phyloP scores from a whole-genome alignment of 805 yeast species.

The Cyberlindnera subsufficiens region DNA sequence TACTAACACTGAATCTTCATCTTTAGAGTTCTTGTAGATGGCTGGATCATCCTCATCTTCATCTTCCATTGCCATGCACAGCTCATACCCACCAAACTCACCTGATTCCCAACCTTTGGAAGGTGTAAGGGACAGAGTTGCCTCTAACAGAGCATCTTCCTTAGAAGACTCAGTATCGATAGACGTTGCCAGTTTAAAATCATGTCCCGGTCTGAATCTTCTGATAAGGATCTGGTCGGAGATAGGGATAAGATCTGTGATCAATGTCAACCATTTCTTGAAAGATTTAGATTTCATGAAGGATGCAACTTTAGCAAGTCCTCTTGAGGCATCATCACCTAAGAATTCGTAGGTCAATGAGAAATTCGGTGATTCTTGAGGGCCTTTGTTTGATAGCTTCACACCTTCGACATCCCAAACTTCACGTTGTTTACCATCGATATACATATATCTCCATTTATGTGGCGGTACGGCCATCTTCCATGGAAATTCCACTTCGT shows the following conservation, averaged over 20 bases:
- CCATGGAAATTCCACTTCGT: conserved; percentile 72
- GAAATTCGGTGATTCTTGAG: conserved; percentile 56
- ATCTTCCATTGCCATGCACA: conserved; percentile 64
- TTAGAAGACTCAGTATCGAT: conserved; percentile 23
- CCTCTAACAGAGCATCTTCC: conserved; percentile 54
- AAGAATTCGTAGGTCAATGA: conserved; percentile 22
- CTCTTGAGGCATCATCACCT: conserved; percentile 27
- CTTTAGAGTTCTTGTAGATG: conserved; percentile 57
- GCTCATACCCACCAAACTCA: conserved; percentile 92
- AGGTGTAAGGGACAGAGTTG: conserved; percentile 79
- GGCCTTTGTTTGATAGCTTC: conserved; percentile 28
- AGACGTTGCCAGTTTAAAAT: conserved; percentile 83
- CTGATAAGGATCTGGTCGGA: conserved; percentile 69
- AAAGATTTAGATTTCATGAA: conserved; percentile 59
- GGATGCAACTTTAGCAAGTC: conserved; percentile 46
- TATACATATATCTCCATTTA: conserved; percentile 78
- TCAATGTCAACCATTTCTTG: conserved; percentile 56
- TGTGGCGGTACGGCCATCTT: conserved; percentile 90
- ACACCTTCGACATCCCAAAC: conserved; percentile 25
- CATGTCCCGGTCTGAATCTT: conserved; percentile 92
- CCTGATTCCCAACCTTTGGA: conserved; percentile 79
- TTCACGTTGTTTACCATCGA: conserved; percentile 54
- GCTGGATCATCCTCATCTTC: conserved; percentile 70
- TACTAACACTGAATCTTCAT: conserved; percentile 70
- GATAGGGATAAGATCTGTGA: conserved; percentile 59